Base-by-base conservation (phyloP, 495 filamentous ascomycete species). In the Oleoguttula mirabilis region DNA sequence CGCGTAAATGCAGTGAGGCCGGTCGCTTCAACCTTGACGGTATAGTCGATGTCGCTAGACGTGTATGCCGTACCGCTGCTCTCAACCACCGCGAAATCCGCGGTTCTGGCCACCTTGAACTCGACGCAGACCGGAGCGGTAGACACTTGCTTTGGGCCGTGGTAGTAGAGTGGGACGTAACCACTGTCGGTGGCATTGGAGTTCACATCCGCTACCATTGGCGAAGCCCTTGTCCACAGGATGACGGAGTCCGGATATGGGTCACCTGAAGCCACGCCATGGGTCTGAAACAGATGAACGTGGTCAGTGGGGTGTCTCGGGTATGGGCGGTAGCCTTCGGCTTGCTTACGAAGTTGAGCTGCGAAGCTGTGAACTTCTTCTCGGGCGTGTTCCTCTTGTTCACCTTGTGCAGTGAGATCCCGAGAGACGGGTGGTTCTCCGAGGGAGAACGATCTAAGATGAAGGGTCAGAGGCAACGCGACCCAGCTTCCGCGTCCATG, bases 221-320 rank as follows among this genome's bases (percentile, higher is more conserved):
- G 79, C 4, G 74, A 67, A n/a, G 68, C 62, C n/a, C 78, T 61
- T 0, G 79, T 80, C 44, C 78, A 82, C 0, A 83, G 64, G 41
- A 83, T 76, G 2, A 82, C 70, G 15, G 70, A 76, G 50, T 72
- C 58, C 12, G 71, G 56, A 50, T 75, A 80, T 2, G 79, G 79
- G 49, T 83, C 79, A 8, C 79, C 79, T 14, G 73, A 77, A n/a
- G 79, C 78, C 10, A 82, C 68, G 44, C 77, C 74, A 45, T 81
- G 79, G 6, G 77, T 82, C n/a, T n/a, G n/a, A n/a, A n/a, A n/a
- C n/a, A n/a, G n/a, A n/a, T n/a, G n/a, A n/a, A n/a, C n/a, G n/a
- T n/a, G n/a, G n/a, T n/a, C n/a, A n/a, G n/a, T n/a, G n/a, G n/a
- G n/a, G n/a, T n/a, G n/a, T n/a, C n/a, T n/a, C n/a, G n/a, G n/a